Conservation (phyloP, 495 filamentous ascomycete species). For the Xylaria bambusicola region DNA sequence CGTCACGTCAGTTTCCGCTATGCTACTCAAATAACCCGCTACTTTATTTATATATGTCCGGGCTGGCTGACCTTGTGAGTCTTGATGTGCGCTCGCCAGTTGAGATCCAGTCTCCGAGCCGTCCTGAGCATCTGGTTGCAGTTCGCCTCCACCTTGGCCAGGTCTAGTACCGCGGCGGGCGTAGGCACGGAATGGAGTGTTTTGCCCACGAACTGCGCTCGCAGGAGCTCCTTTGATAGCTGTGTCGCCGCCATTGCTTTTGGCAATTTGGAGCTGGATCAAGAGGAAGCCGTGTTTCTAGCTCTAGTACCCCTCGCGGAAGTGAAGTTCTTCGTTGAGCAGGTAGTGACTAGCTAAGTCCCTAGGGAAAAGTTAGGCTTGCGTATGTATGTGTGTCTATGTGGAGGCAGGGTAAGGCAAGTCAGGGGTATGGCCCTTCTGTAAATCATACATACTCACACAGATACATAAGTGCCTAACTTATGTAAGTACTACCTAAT, state of each 20-base stretch:
- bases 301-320: no score
- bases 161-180: slow-evolving; percentile 71
- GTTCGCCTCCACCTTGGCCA: slow-evolving; percentile 65
- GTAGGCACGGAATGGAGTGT: slow-evolving; percentile 61
- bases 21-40: no score
- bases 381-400: no score
- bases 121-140: slow-evolving; percentile 74
- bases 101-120: slow-evolving; percentile 57
- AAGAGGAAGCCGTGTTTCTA: neutral
- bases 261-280: neutral
- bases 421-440: no score
- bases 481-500: no score
- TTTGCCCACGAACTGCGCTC: slow-evolving; percentile 60
- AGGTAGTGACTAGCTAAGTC: no score
- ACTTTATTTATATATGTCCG: no score
- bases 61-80: slow-evolving; percentile 71
- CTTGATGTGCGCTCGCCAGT: slow-evolving; percentile 82
- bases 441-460: no score
- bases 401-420: no score
- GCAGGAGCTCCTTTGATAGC: slow-evolving; percentile 45
- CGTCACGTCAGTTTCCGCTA: neutral
- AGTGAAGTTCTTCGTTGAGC: no score
- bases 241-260: slow-evolving; percentile 23
- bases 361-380: no score
- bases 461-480: no score